Conservation (phyloP, 1,139 yeast genomes). For the Keqinozyma sinolaborantium region DNA sequence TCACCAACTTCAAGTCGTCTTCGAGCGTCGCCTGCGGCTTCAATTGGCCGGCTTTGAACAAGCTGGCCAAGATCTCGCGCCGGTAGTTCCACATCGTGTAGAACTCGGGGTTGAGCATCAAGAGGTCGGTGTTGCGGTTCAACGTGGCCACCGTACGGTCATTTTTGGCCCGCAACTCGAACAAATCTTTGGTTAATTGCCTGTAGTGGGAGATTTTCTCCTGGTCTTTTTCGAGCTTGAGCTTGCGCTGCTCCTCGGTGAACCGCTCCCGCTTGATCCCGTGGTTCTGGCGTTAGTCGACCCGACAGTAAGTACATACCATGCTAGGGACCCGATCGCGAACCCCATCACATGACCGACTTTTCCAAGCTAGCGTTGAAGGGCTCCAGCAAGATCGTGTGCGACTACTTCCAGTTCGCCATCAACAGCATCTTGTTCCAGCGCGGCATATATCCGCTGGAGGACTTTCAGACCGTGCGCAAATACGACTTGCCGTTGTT, state of each 20-base stretch:
- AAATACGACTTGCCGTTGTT: slow-evolving; percentile 81
- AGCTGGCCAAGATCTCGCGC: slow-evolving; percentile 56
- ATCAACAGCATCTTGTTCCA: slow-evolving; percentile 82
- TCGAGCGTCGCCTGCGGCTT: slow-evolving; percentile 38
- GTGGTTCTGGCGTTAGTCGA: slow-evolving; percentile 48
- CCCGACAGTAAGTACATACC: slow-evolving; percentile 4
- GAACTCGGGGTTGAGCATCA: slow-evolving; percentile 76
- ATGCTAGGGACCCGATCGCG: neutral
- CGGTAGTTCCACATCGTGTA: slow-evolving; percentile 91
- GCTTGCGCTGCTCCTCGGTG: slow-evolving; percentile 51
- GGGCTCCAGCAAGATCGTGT: slow-evolving; percentile 74
- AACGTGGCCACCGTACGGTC: slow-evolving; percentile 41
- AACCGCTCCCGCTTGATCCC: slow-evolving; percentile 62
- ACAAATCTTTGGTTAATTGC: slow-evolving; percentile 38
- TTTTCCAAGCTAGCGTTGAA: slow-evolving; percentile 53
- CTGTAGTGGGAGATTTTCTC: slow-evolving; percentile 54
- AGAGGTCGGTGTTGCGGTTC: slow-evolving; percentile 45
- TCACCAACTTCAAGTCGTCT: slow-evolving; percentile 60
- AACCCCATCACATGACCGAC: slow-evolving; percentile 6
- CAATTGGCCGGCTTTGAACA: slow-evolving; percentile 17
- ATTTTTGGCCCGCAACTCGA: slow-evolving; percentile 28
- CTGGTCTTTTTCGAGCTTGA: slow-evolving; percentile 54
- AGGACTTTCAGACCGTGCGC: slow-evolving; percentile 75
- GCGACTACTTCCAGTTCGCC: slow-evolving; percentile 83
- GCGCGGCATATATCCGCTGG: slow-evolving; percentile 86